These are phyloP conservation scores for Pestalotiopsis sp. DNA, from an alignment of 2,329 filamentous ascomycete genomes.

Conservation along the genomic window DNA sequence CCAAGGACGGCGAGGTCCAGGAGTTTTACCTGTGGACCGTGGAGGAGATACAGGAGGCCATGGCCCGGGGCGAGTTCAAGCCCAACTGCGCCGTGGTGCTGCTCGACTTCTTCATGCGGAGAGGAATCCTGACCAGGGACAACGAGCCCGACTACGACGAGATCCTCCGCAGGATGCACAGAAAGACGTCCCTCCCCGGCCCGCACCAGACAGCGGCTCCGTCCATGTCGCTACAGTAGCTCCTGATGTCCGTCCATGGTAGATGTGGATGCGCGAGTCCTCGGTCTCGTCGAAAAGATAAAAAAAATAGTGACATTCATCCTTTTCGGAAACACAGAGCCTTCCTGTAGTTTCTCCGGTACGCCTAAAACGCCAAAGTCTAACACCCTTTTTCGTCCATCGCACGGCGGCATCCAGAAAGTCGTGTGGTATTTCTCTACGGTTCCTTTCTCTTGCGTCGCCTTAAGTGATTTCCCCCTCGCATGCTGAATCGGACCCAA, in stretches of 20 bases:
- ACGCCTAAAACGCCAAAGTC: constrained; percentile 7
- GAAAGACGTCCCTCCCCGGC: constrained; percentile 78
- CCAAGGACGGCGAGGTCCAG: constrained; percentile 88
- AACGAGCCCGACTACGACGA: constrained; percentile 79
- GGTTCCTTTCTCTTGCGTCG: not conserved
- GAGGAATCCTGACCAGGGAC: constrained; percentile 75
- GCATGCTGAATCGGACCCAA: not conserved
- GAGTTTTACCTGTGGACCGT: constrained; percentile 78
- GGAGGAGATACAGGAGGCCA: constrained; percentile 70
- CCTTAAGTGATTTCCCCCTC: not conserved
- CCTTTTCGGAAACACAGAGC: not conserved
- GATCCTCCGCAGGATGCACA: constrained; percentile 75
- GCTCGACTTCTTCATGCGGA: constrained; percentile 87
- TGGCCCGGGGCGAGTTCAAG: constrained; percentile 81
- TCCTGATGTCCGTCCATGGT: not conserved
- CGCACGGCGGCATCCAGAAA: not conserved
- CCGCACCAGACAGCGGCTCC: constrained; percentile 45
- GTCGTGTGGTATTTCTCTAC: not conserved
- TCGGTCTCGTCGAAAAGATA: not conserved
- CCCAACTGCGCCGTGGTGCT: constrained; percentile 86
- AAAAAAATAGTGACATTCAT: too few relatives aligned
- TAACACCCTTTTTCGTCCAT: not conserved
- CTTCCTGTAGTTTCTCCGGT: not conserved
- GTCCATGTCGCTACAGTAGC: constrained; percentile 4
- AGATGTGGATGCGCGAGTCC: not conserved